A percentile compares a stretch with the other conserved stretches of the same genome.
phyloP scores from a whole-genome alignment of 495 filamentous ascomycete species.

The Tuber microsphaerosporum region DNA sequence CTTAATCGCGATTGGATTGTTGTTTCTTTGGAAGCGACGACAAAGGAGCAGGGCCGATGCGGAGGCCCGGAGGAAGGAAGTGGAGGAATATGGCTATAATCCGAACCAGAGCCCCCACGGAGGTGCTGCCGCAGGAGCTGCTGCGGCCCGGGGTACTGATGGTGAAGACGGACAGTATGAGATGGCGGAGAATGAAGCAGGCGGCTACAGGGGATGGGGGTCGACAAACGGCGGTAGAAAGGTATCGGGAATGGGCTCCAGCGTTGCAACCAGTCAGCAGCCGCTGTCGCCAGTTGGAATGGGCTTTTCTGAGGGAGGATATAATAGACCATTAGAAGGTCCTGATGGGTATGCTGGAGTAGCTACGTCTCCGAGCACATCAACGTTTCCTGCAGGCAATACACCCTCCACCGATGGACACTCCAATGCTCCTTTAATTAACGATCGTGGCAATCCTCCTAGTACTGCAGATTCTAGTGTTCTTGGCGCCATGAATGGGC shows the following conservation, averaged over 20 bases:
- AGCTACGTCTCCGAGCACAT: conserved; percentile 62
- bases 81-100: conserved; percentile 94
- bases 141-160: conserved; percentile 46
- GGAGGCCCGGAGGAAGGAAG: conserved; percentile 83
- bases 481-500: conserved; percentile 64
- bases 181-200: conserved; percentile 58
- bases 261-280: conserved; percentile 51
- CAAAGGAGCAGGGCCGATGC: conserved; percentile 77
- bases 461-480: conserved; percentile 64
- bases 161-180: conserved; percentile 52
- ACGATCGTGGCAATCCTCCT: conserved; percentile 46
- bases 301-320: conserved; percentile 62
- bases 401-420: conserved; percentile 50
- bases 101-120: conserved; percentile 85
- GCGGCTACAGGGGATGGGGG: conserved; percentile 93
- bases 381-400: conserved; percentile 53
- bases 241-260: conserved; percentile 78
- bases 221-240: conserved; percentile 69
- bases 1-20: conserved; percentile 62
- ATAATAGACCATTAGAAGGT: conserved; percentile 48
- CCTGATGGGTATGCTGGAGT: conserved; percentile 48
- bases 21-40: conserved; percentile 80
- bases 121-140: conserved; percentile 52
- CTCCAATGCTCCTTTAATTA: conserved; percentile 62
- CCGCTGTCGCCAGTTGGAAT: conserved; percentile 50